These are phyloP conservation scores for Sugiyamaella marilandica DNA, from an alignment of 805 yeast genomes.

Conservation along the genomic window DNA sequence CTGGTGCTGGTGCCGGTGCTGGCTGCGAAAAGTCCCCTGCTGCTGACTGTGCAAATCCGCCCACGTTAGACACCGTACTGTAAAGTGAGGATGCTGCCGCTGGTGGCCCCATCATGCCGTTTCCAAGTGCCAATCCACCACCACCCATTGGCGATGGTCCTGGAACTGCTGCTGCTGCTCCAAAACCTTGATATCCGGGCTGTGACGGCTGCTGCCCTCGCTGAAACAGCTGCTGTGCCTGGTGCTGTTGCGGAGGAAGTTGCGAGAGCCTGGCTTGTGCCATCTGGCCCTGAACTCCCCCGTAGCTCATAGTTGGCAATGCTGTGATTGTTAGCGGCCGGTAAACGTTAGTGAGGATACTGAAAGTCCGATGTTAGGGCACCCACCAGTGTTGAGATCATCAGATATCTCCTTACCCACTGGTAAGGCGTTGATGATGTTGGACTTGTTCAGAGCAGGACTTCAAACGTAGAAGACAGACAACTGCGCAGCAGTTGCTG, in stretches of 20 bases:
- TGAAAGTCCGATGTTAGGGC: too few species aligned
- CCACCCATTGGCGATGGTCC: conserved; percentile 18
- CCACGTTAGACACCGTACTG: not conserved
- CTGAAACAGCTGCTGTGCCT: conserved; percentile 20
- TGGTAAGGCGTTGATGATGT: too few species aligned
- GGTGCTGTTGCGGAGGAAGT: conserved; percentile 21
- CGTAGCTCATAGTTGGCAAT: not conserved
- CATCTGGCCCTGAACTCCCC: not conserved
- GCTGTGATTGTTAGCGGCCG: too few species aligned
- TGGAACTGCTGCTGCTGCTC: conserved; percentile 26
- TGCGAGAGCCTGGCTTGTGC: not conserved
- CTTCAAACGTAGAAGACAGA: too few species aligned
- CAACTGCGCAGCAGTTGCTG: too few species aligned
- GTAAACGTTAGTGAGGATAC: too few species aligned
- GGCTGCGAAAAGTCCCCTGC: conserved; percentile 8
- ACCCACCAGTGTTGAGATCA: too few species aligned
- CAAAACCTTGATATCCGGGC: conserved; percentile 14
- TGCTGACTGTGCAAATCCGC: conserved; percentile 1
- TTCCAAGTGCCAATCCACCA: conserved; percentile 11
- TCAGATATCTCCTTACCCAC: too few species aligned
- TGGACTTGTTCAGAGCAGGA: too few species aligned
- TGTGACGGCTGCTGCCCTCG: conserved; percentile 19
- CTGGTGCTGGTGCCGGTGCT: conserved; percentile 22
- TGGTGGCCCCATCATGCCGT: conserved; percentile 21
- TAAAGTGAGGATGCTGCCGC: too few species aligned